Evolutionary conservation across 371 early-diverging fungal species (phyloP).

Genomic region (Conidiobolus incongruus): DNA sequence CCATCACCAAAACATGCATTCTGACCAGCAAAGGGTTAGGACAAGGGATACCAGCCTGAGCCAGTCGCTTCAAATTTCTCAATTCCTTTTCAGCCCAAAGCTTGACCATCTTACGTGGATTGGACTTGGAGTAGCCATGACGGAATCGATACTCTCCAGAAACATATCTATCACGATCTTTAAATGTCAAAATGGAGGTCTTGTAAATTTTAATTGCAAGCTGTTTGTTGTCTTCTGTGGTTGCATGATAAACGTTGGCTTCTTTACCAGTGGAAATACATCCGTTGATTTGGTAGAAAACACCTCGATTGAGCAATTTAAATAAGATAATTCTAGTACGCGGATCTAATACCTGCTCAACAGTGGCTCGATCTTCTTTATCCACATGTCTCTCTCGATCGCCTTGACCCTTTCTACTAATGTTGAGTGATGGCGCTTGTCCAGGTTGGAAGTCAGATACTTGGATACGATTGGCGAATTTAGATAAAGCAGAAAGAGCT

Average conservation of each 20-base stretch:
- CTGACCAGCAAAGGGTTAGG: slow-evolving; percentile 87
- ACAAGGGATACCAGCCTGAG: slow-evolving; percentile 78
- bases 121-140: slow-evolving; percentile 84
- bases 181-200: slow-evolving; percentile 96
- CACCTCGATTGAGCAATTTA: slow-evolving; percentile 77
- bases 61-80: slow-evolving; percentile 89
- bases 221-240: slow-evolving; percentile 60
- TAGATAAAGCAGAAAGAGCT: slow-evolving; percentile 23
- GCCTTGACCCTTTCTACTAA: slow-evolving; percentile 57
- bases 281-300: slow-evolving; percentile 87
- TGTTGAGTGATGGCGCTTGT: slow-evolving; percentile 32
- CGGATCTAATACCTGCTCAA: slow-evolving; percentile 95
- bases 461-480: slow-evolving; percentile 27
- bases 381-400: slow-evolving; percentile 42
- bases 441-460: slow-evolving; percentile 14
- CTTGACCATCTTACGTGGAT: slow-evolving; percentile 98
- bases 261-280: slow-evolving; percentile 98
- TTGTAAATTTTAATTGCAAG: slow-evolving; percentile 97
- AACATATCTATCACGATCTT: slow-evolving; percentile 97
- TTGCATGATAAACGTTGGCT: slow-evolving; percentile 94
- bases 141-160: slow-evolving; percentile 94
- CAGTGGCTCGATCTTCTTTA: slow-evolving; percentile 93
- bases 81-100: slow-evolving; percentile 99
- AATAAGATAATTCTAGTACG: slow-evolving; percentile 92
- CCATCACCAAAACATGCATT: slow-evolving; percentile 96